Conservation (phyloP, 2,329 filamentous ascomycete species). For the Sphaerulina vaccinii region DNA sequence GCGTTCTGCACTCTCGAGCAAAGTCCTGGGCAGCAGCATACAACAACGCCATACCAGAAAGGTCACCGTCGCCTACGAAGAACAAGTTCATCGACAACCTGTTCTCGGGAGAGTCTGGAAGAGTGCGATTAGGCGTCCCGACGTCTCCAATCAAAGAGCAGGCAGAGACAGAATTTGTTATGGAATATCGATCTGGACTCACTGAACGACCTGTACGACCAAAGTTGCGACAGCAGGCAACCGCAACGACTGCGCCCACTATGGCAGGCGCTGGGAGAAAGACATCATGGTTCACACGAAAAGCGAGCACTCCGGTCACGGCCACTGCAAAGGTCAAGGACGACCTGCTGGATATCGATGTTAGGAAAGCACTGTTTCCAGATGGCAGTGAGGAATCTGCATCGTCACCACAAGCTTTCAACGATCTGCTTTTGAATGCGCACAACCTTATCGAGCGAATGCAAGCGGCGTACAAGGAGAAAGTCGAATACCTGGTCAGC, state of each 20-base stretch:
- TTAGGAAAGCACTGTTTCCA: constrained; percentile 55
- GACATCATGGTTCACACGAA: constrained; percentile 38
- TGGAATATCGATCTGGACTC: constrained; percentile 38
- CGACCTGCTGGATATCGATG: constrained; percentile 55
- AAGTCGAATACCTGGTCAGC: constrained; percentile 51
- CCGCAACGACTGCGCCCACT: constrained; percentile 6
- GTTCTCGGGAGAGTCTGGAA: constrained; percentile 38
- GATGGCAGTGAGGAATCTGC: constrained; percentile 49
- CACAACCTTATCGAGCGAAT: constrained; percentile 55
- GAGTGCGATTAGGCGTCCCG: constrained; percentile 34
- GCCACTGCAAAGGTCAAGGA: constrained; percentile 38
- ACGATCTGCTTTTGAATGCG: constrained; percentile 57
- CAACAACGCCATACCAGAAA: constrained; percentile 17
- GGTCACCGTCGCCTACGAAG: constrained; percentile 15
- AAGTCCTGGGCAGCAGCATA: constrained; percentile 34
- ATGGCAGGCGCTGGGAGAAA: constrained; percentile 11
- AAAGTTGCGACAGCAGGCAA: constrained; percentile 15
- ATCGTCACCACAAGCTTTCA: constrained; percentile 55
- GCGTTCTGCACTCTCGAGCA: constrained; percentile 33
- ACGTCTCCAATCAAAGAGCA: constrained; percentile 32
- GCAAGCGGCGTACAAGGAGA: constrained; percentile 57
- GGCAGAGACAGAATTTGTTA: constrained; percentile 36
- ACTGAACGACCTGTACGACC: constrained; percentile 34
- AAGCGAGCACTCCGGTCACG: constrained; percentile 18
- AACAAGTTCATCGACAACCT: constrained; percentile 34